These are phyloP conservation scores for Quercus engelmannii DNA, from an alignment of 306 rosid species.

Conservation along the genomic window DNA sequence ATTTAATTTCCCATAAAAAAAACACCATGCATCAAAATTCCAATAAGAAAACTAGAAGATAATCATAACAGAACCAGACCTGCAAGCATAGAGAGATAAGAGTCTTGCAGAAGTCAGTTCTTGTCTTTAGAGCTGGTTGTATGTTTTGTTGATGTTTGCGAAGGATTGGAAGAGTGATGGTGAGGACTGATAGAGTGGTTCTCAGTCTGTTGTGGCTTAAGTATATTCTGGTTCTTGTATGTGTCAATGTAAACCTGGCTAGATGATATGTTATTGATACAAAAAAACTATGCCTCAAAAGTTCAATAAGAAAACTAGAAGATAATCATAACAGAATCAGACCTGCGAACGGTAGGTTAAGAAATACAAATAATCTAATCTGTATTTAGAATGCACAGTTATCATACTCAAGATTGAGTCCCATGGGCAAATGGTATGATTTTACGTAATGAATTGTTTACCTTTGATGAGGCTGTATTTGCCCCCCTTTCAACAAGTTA, in stretches of 20 bases:
- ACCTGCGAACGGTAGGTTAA: not conserved
- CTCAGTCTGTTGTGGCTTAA: not conserved
- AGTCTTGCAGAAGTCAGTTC: not conserved
- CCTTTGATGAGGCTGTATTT: not conserved
- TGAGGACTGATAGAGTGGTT: not conserved
- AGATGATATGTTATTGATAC: not conserved
- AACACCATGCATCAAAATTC: not conserved
- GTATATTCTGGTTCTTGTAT: not conserved
- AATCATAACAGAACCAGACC: not conserved
- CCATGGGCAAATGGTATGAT: not conserved
- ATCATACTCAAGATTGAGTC: not conserved
- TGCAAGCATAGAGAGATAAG: no score
- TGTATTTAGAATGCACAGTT: not conserved
- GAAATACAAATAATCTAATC: not conserved
- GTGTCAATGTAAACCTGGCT: not conserved
- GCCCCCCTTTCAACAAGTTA: not conserved
- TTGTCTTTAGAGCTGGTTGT: not conserved
- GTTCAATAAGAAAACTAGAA: not conserved
- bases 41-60: not conserved
- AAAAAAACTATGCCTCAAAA: not conserved
- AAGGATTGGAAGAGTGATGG: not conserved
- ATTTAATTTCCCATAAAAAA: no score
- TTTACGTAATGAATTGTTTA: not conserved
- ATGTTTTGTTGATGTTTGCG: not conserved
- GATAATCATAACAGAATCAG: not conserved